Base-by-base conservation (phyloP, 2,329 filamentous ascomycete species). In the Phoma sp. region DNA sequence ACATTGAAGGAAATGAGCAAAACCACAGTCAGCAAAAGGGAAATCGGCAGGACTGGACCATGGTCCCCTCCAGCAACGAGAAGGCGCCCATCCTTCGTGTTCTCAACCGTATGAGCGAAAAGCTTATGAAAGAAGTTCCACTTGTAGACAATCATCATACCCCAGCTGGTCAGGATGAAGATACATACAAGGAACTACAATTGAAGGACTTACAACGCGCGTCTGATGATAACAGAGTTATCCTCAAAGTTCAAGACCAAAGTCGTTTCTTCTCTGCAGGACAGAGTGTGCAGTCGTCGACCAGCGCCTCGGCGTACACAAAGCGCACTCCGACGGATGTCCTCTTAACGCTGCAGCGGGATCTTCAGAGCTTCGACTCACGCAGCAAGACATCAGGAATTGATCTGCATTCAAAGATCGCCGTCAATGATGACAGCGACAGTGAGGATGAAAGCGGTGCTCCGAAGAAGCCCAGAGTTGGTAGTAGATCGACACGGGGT, bases 1-100 rank as follows among this genome's bases (percentile, higher is more conserved):
- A 99, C 71, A 77, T 99, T 24, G 91, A 93, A 70, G 95, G 89
- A 27, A 99, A 99, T 69, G 95, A 98, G 76, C 90, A 95, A 73
- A 93, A 99, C 67, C 88, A 96, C 73, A 96, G 92, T 64, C 90
- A 93, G 47, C 85, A 88, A 67, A 88, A 83, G 66, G 95, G 95
- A 44, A 98, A 99, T 72, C 83, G 89, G 47, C 91, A 93, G 50
- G 92, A 98, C 70, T 78, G 89, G 32, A 95, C 96, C 61, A 97
- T 98, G 91, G 85, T 91, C 30, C 91, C 92, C 2, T 82, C 82
- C 2, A 82, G 86, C 9, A 79, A 84, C 41, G 85, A 88, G 40
- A 93, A 95, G 69, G 88, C 95, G 2, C 93, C 92, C 9, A 96
- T 98, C 58, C 88, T 98, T 60, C 87, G 89, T 58, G 92, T 91